Base-by-base conservation (phyloP, 495 filamentous ascomycete genomes). In the Penicillium odoratum region DNA sequence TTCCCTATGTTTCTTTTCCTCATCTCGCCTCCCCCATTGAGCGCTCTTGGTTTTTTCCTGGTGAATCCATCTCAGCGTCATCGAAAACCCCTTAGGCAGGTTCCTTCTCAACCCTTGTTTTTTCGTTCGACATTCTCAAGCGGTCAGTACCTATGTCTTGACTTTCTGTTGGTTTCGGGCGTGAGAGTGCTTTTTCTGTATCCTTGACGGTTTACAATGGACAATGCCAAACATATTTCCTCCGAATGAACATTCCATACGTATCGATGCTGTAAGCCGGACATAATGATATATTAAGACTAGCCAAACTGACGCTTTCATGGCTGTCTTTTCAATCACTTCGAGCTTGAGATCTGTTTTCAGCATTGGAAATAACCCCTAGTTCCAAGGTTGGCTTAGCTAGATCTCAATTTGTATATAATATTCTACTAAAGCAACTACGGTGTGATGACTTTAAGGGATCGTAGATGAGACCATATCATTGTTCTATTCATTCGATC, bases 21-120 rank as follows among this genome's bases (percentile, higher is more conserved):
- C 53, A n/a, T 53, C 48, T 57, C 55, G 38, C 55, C 49, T 52
- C 42, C 50, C 47, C 64, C 30, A 55, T 53, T 64, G 60, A 66
- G 63, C 66, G 66, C 63, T 66, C 55, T 64, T 57, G 36, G 64
- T 53, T 59, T 59, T 59, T 52, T 51, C 31, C 58, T 58, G 45
- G 51, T 61, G 59, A 63, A 65, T 53, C 57, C 55, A 61, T 65
- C 62, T 62, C 55, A 58, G 55, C 63, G 58, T 59, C 56, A 60
- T 61, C 56, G 51, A 56, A 62, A 53, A 21, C 50, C 25, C 45
- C 36, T 48, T 36, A 66, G 66, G 61, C 61, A 67, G 64, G 61
- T 59, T 53, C 64, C 64, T 67, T 47, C 38, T 40, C 36, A 43
- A 48, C 57, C 63, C 56, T 64, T 57, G 51, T 63, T 60, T 59